A percentile compares a stretch with the other conserved stretches of the same genome.
Conservation (phyloP, 2,329 filamentous ascomycete species). For the Trichoderma atroviride region DNA sequence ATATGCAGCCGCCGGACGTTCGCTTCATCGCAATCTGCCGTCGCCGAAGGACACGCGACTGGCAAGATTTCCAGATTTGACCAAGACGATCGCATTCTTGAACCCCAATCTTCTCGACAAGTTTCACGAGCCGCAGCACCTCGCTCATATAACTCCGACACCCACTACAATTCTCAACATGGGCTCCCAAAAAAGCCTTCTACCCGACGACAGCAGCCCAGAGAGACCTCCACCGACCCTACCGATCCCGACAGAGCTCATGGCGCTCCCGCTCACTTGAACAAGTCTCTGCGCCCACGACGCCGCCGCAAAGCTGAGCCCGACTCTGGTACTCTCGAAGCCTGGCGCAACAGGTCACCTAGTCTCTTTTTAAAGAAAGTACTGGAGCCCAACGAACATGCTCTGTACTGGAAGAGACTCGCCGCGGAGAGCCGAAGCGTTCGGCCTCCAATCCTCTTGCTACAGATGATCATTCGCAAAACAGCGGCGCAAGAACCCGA, state of each 20-base stretch:
- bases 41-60: constrained; percentile 4
- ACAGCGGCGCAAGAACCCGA: constrained; percentile 28
- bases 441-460: constrained; percentile 37
- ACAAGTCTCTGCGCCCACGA: not conserved
- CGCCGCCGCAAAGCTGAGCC: not conserved
- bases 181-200: too few relatives aligned
- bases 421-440: constrained; percentile 34
- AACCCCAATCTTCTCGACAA: not conserved
- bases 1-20: not conserved
- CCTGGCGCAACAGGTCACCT: constrained; percentile 29
- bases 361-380: constrained; percentile 34
- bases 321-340: not conserved
- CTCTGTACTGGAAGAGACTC: constrained; percentile 29
- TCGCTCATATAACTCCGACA: not conserved
- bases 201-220: not conserved
- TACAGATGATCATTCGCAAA: constrained; percentile 39
- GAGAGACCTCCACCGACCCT: not conserved
- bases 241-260: not conserved
- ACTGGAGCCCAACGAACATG: constrained; percentile 25
- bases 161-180: not conserved
- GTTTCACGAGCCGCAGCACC: not conserved
- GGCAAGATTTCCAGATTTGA: not conserved
- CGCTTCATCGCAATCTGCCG: constrained; percentile 17
- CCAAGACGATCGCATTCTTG: constrained; percentile 5
- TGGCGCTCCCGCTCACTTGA: not conserved